Conservation (phyloP, 768 basidiomycete species). For the Hericium coralloides region DNA sequence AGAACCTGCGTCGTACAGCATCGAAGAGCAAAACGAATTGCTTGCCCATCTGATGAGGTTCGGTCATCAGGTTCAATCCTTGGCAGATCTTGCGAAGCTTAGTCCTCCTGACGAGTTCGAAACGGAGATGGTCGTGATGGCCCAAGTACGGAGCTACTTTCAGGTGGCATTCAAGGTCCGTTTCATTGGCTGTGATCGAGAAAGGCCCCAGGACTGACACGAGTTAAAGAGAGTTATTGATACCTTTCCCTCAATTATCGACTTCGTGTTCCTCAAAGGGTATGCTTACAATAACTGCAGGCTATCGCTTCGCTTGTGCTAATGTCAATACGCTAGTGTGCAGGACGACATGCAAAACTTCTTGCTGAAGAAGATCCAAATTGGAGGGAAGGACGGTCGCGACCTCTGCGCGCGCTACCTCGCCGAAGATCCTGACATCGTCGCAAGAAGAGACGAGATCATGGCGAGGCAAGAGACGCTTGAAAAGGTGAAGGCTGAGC, state of each 20-base stretch:
- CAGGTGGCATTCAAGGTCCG: slow-evolving; percentile 37
- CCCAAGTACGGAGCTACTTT: slow-evolving; percentile 37
- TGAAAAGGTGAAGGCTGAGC: not conserved
- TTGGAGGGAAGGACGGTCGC: slow-evolving; percentile 4
- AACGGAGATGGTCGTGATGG: slow-evolving; percentile 32
- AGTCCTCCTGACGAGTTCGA: slow-evolving; percentile 28
- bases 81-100: slow-evolving; percentile 25
- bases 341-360: not conserved
- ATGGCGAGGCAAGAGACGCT: not conserved
- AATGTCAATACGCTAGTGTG: not conserved
- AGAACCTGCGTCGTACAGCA: not conserved
- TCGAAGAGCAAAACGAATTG: not conserved
- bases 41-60: too few relatives aligned
- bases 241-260: slow-evolving; percentile 27
- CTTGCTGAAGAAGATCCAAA: slow-evolving; percentile 4
- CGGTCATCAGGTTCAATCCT: not conserved
- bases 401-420: slow-evolving; percentile 8
- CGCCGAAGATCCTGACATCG: slow-evolving; percentile 8
- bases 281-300: slow-evolving; percentile 5
- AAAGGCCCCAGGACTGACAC: too few relatives aligned
- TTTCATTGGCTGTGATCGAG: not conserved
- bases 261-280: slow-evolving; percentile 9
- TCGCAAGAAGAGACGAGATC: not conserved
- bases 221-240: slow-evolving; percentile 35
- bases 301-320: not conserved